Conservation (phyloP, 2,329 filamentous ascomycete genomes). For the Aspergillus aculeatus region DNA sequence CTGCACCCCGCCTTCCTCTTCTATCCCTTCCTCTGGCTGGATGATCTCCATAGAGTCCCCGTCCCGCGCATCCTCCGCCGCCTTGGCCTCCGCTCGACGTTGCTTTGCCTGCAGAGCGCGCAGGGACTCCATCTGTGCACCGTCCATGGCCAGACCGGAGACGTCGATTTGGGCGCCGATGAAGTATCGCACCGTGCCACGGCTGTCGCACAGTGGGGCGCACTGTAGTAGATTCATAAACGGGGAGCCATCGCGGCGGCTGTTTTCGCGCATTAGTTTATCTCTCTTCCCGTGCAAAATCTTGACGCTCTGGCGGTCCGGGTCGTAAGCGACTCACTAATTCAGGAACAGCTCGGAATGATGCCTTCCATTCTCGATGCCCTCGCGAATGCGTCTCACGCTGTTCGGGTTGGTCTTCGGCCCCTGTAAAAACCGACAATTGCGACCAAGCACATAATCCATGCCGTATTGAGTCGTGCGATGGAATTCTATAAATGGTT, state of each 20-base stretch:
- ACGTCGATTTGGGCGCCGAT: constrained; percentile 73
- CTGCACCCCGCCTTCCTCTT: neutral
- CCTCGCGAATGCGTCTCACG: constrained; percentile 61
- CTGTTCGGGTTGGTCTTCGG: constrained; percentile 66
- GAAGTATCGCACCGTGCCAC: constrained; percentile 65
- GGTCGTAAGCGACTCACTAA: constrained; percentile 53
- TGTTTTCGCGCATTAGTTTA: constrained; percentile 22
- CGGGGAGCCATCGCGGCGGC: constrained; percentile 69
- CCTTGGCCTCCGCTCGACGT: constrained; percentile 22
- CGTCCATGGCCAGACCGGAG: constrained; percentile 66
- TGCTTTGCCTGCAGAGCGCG: constrained; percentile 45
- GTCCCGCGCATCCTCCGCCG: neutral
- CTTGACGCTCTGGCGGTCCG: neutral
- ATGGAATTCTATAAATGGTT: constrained; percentile 60
- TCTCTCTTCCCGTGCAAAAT: neutral
- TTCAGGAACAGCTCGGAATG: constrained; percentile 74
- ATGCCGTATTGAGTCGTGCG: constrained; percentile 73
- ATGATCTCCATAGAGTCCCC: neutral
- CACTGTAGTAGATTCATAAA: constrained; percentile 77
- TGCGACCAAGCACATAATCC: constrained; percentile 70
- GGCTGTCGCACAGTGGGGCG: constrained; percentile 68
- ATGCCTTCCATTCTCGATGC: constrained; percentile 63
- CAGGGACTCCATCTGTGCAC: constrained; percentile 63
- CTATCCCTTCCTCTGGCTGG: neutral
- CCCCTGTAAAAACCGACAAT: constrained; percentile 76